Evolutionary conservation across 345 rosid genomes (phyloP).

Genomic region (Cochlearia excelsa): DNA sequence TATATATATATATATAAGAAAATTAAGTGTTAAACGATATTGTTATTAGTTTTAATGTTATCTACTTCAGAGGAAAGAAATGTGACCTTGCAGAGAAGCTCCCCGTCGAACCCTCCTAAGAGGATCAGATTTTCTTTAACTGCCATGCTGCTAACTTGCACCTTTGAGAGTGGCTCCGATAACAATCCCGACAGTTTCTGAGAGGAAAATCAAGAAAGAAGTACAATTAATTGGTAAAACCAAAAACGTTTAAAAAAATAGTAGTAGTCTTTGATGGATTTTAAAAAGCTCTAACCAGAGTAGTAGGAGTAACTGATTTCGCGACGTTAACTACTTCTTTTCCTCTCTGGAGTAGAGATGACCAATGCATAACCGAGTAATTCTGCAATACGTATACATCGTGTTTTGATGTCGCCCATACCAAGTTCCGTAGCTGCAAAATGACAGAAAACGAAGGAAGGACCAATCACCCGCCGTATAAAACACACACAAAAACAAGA

Average conservation of each 20-base stretch:
- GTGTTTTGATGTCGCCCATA: slow-evolving; percentile 80
- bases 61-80: too few relatives aligned
- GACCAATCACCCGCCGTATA: not conserved
- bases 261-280: not conserved
- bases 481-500: slow-evolving; percentile 7
- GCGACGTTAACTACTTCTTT: slow-evolving; percentile 72
- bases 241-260: too few relatives aligned
- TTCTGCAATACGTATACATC: slow-evolving; percentile 81
- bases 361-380: slow-evolving; percentile 82
- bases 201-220: too few relatives aligned
- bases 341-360: slow-evolving; percentile 54
- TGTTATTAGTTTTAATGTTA: too few relatives aligned
- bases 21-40: too few relatives aligned
- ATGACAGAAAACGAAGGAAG: not conserved
- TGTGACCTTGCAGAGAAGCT: slow-evolving; percentile 77
- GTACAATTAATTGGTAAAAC: not conserved
- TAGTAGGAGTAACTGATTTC: slow-evolving; percentile 50
- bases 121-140: slow-evolving; percentile 67
- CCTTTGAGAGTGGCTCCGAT: slow-evolving; percentile 57
- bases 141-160: slow-evolving; percentile 84
- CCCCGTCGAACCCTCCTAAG: slow-evolving; percentile 84
- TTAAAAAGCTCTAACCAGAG: slow-evolving; percentile 34
- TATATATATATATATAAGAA: too few relatives aligned
- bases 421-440: slow-evolving; percentile 70
- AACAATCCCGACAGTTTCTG: slow-evolving; percentile 48